Evolutionary conservation across 257 asterid species (phyloP).

Genomic region (Solanum bulbocastanum): DNA sequence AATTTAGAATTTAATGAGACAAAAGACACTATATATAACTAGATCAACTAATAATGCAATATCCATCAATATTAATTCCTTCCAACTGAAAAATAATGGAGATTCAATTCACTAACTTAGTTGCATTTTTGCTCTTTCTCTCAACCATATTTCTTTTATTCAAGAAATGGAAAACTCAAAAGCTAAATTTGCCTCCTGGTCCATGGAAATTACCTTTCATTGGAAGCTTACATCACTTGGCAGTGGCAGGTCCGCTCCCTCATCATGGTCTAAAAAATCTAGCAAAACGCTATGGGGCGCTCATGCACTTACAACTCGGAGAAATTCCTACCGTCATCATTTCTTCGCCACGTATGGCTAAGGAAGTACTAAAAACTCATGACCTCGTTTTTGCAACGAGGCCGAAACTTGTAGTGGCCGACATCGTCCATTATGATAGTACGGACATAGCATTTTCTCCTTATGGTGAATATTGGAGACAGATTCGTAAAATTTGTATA

Average conservation of each 20-base stretch:
- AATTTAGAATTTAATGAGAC: neutral
- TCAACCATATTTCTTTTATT: neutral
- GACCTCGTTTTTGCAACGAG: constrained; percentile 5
- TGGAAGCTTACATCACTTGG: constrained; percentile 10
- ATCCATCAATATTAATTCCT: neutral
- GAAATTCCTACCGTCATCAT: constrained; percentile 4
- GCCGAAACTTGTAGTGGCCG: neutral
- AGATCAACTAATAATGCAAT: too few species aligned
- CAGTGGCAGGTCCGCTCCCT: neutral
- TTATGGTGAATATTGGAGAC: neutral
- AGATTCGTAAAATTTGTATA: constrained; percentile 7
- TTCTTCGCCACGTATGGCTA: constrained; percentile 8
- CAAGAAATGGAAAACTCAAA: neutral
- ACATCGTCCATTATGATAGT: neutral
- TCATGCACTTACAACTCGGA: constrained; percentile 10
- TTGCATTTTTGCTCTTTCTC: neutral
- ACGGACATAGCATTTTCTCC: constrained; percentile 3
- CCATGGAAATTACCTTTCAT: constrained; percentile 11
- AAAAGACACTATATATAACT: neutral
- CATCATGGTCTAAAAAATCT: neutral
- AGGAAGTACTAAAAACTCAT: constrained; percentile 1
- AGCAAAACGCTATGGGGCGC: constrained; percentile 1
- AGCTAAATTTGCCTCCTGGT: neutral
- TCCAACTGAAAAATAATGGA: neutral
- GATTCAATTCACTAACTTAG: neutral